Conservation (phyloP, 2,329 filamentous ascomycete genomes). For the Talaromyces albobiverticillius region DNA sequence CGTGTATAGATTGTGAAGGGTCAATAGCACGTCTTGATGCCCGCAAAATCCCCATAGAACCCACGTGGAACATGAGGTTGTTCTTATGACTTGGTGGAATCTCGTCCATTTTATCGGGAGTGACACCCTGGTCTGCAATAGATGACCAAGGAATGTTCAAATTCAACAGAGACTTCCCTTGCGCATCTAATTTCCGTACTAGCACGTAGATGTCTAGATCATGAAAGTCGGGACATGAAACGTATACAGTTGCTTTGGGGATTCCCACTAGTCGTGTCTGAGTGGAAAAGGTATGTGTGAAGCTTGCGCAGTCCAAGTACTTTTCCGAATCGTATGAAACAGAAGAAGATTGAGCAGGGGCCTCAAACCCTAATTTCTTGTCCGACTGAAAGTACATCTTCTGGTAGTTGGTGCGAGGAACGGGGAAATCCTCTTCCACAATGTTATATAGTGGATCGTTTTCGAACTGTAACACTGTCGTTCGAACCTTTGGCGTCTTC, state of each 20-base stretch:
- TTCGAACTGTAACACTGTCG: background rate
- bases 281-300: slow-evolving; percentile 36
- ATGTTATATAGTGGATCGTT: background rate
- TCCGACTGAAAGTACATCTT: background rate
- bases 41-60: slow-evolving; percentile 34
- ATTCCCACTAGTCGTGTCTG: slow-evolving; percentile 39
- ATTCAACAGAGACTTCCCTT: slow-evolving; percentile 40
- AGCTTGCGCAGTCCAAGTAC: slow-evolving; percentile 20
- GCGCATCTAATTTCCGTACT: slow-evolving; percentile 41
- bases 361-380: background rate
- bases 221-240: slow-evolving; percentile 39
- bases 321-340: slow-evolving; percentile 28
- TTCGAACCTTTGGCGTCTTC: background rate
- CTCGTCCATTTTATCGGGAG: background rate
- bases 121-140: background rate
- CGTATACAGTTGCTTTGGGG: slow-evolving; percentile 44
- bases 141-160: slow-evolving; percentile 39
- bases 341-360: background rate
- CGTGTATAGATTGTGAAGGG: slow-evolving; percentile 23
- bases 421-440: background rate
- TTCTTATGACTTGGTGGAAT: background rate
- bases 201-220: slow-evolving; percentile 46
- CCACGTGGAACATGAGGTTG: slow-evolving; percentile 2
- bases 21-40: slow-evolving; percentile 41
- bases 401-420: background rate